Base-by-base conservation (phyloP, 805 yeast species). In the Candida khao-thaluensis region DNA sequence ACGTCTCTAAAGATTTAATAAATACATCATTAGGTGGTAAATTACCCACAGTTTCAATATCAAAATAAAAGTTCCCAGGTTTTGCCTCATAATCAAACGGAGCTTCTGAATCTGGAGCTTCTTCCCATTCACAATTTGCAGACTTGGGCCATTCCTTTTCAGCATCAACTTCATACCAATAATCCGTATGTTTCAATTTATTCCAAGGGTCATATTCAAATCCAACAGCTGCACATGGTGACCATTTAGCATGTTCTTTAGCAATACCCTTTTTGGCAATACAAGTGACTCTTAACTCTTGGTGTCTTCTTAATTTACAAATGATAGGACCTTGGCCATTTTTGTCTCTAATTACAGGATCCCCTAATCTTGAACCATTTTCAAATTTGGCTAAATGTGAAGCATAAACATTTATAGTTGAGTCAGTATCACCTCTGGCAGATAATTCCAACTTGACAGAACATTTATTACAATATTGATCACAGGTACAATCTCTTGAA, bases 201-300 rank as follows among this genome's bases (percentile, higher is more conserved):
- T 93, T 93, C 95, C 96, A 91, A n/a, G 99, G 99, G 56, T 91
- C 99, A 57, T 91, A 91, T 62, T 91, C 99, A 54, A 91, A 91
- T 14, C 95, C 97, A 40, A 91, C 77, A 16, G 98, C 98, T 0
- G 97, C 77, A 50, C 95, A 85, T 9, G 99, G 97, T 5, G 93
- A 82, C 99, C 99, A 93, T 58, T 93, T 93, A 35, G 99, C 96
- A 59, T 93, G 99, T 60, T 93, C 99, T 60, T 90, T 90, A 35
- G 96, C 86, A 43, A 89, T 89, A 30, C 98, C 99, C 69, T 93
- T 93, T 64, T 93, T 93, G 40, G 99, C 99, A 47, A 93, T 84
- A 66, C 99, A 93, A 50, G 83, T 82, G 44, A 93, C 68, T 51
- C 83, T 78, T 52, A 93, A 72, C 59, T 91, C 96, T 68, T 93